Base-by-base conservation (phyloP, 2,329 filamentous ascomycete genomes). In the Diaporthe citri region DNA sequence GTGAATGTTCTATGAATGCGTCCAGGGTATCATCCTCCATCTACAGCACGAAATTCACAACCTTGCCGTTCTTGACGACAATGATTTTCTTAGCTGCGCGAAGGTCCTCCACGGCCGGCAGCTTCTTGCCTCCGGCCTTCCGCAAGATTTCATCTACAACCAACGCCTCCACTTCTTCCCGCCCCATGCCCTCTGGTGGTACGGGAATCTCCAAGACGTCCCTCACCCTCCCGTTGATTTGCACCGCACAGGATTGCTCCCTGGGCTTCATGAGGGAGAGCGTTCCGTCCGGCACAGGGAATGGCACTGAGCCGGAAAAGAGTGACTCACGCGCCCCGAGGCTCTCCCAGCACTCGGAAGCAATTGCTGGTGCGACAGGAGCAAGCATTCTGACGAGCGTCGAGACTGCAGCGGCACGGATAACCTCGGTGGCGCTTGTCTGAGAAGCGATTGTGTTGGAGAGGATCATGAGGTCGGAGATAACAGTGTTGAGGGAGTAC, bases 381-480 rank as follows among this genome's bases (percentile, higher is more conserved):
- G 94, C 93, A 78, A 96, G 86, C 85, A 97, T 90, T 67, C 91
- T 90, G 55, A 96, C 82, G 12, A 97, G 88, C 4, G 87, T 85
- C 1, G 87, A 86, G 1, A 87, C 82, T 0, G 91, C 88, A 34
- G 88, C 84, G 57, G 86, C 83, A 80, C 84, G 85, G 77, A 94
- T 80, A 6, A 83, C 69, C 4, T 81, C 79, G 51, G 86, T 85
- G 8, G 85, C 85, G 4, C 83, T 83, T 0, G 82, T 77, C 20
- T 87, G 84, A 4, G 88, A 88, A 43, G 88, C 82, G 20, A 95
- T 84, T 0, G 86, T 83, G 81, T 97, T 97, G 5, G 94, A 96
- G 22, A 97, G 87, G 56, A 90, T 91, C 89, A 95, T 98, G 20
- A 98, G 87, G 80, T 96, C 93, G 2, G 94, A 97, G 25, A 97